Evolutionary conservation across 352 stramenopile genomes (phyloP).

Genomic region (Elongisporangium undulatum): DNA sequence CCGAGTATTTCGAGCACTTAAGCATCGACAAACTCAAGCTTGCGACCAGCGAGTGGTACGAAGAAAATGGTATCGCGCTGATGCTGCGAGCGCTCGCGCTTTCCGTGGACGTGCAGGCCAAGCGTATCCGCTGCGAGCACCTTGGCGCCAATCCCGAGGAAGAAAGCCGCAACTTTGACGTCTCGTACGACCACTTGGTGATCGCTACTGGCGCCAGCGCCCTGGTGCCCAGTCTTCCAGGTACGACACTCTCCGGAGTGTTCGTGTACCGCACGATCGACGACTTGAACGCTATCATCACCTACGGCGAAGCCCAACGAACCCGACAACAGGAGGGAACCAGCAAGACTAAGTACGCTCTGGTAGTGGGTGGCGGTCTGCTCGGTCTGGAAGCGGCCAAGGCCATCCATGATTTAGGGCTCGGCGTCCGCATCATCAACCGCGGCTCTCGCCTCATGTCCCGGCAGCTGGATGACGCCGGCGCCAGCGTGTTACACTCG

Average conservation of each 20-base stretch:
- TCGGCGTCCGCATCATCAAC: conserved; percentile 88
- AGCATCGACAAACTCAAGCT: conserved; percentile 85
- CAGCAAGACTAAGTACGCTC: conserved; percentile 25
- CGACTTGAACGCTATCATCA: conserved; percentile 87
- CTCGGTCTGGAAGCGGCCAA: conserved; percentile 86
- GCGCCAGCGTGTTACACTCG: conserved; percentile 83
- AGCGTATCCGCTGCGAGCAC: conserved; percentile 55
- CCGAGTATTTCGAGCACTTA: conserved; percentile 91
- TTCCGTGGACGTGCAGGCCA: conserved; percentile 67
- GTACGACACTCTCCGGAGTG: conserved; percentile 77
- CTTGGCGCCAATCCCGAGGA: conserved; percentile 9
- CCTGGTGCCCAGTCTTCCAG: conserved; percentile 83
- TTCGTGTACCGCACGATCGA: conserved; percentile 94
- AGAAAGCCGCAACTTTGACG: conserved; percentile 34
- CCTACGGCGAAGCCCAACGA: conserved; percentile 64
- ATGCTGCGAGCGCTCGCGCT: conserved; percentile 72
- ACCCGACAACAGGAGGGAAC: conserved; percentile 16
- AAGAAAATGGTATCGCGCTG: conserved; percentile 74
- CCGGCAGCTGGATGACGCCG: conserved; percentile 89
- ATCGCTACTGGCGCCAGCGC: conserved; percentile 88
- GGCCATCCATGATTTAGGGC: conserved; percentile 87
- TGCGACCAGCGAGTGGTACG: conserved; percentile 84
- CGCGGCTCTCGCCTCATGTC: conserved; percentile 92
- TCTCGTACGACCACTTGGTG: conserved; percentile 87
- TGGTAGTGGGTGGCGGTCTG: conserved; percentile 75